Percentiles rank a stretch among this genome's conserved stretches.
phyloP scores from a whole-genome alignment of 352 stramenopile species.

The Globisporangium alternatum region DNA sequence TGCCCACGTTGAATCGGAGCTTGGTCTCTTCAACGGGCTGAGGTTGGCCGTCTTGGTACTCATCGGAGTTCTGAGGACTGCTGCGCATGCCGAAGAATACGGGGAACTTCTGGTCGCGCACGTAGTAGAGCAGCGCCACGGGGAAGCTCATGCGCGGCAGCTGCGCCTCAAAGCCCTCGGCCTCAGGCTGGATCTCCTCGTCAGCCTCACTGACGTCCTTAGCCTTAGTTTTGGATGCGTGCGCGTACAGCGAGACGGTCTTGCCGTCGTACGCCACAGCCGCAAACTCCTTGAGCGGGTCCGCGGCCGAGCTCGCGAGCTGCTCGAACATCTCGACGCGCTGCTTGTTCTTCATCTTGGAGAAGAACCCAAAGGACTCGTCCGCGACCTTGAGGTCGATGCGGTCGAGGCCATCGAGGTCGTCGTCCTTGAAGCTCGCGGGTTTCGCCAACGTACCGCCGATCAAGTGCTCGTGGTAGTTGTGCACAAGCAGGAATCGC shows the following conservation, averaged over 20 bases:
- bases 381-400: slow-evolving; percentile 55
- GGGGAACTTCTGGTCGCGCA: slow-evolving; percentile 71
- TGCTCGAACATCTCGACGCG: slow-evolving; percentile 58
- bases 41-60: background rate
- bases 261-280: slow-evolving; percentile 52
- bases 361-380: slow-evolving; percentile 36
- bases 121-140: slow-evolving; percentile 72
- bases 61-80: slow-evolving; percentile 17
- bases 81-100: slow-evolving; percentile 50
- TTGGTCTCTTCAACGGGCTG: slow-evolving; percentile 21
- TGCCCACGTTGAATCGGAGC: slow-evolving; percentile 43
- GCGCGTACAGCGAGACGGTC: slow-evolving; percentile 60
- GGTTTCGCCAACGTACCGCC: slow-evolving; percentile 28
- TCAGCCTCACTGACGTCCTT: slow-evolving; percentile 8
- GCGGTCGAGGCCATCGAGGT: slow-evolving; percentile 43
- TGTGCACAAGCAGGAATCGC: slow-evolving; percentile 74
- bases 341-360: slow-evolving; percentile 37
- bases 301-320: slow-evolving; percentile 23
- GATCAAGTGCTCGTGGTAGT: slow-evolving; percentile 74
- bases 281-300: slow-evolving; percentile 47
- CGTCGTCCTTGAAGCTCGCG: slow-evolving; percentile 40
- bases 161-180: background rate
- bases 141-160: slow-evolving; percentile 63
- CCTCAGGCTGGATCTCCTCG: background rate
- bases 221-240: slow-evolving; percentile 20